Conservation (phyloP, 1,284 basidiomycete genomes). For the Phaffia rhodozyma region DNA sequence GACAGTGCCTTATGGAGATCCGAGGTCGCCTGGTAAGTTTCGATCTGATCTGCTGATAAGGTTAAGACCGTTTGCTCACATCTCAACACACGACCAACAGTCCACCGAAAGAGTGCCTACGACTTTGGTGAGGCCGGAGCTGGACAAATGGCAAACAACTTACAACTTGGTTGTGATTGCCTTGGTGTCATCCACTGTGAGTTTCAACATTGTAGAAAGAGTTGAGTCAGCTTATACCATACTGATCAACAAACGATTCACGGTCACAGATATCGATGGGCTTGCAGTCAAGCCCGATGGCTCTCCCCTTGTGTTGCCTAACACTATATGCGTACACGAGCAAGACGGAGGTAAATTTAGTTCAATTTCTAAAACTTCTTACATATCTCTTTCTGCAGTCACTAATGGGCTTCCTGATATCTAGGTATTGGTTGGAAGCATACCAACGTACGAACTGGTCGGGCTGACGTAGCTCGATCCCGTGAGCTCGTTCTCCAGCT, state of each 20-base stretch:
- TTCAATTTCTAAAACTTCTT: too few species aligned
- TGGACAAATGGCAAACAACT: constrained; percentile 22
- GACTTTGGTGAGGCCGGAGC: constrained; percentile 40
- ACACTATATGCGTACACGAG: constrained; percentile 31
- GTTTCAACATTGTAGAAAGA: too few species aligned
- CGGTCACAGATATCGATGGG: not conserved
- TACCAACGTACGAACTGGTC: constrained; percentile 37
- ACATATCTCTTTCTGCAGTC: too few species aligned
- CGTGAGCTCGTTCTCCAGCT: constrained; percentile 38
- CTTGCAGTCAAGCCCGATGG: not conserved
- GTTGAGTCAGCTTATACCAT: not conserved
- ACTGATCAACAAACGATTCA: not conserved
- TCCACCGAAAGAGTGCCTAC: constrained; percentile 37
- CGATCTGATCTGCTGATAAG: too few species aligned
- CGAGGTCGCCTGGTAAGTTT: too few species aligned
- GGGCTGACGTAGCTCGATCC: constrained; percentile 31
- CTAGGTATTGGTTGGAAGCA: constrained; percentile 33
- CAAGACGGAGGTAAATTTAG: constrained; percentile 29
- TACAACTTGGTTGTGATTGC: constrained; percentile 37
- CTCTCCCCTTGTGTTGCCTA: constrained; percentile 15
- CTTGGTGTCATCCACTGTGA: constrained; percentile 32
- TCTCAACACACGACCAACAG: constrained; percentile 28
- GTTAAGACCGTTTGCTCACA: too few species aligned
- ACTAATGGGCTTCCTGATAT: too few species aligned
- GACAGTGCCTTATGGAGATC: constrained; percentile 20